phyloP scores from a whole-genome alignment of 306 rosid genomes.

The Gillenia trifoliata region DNA sequence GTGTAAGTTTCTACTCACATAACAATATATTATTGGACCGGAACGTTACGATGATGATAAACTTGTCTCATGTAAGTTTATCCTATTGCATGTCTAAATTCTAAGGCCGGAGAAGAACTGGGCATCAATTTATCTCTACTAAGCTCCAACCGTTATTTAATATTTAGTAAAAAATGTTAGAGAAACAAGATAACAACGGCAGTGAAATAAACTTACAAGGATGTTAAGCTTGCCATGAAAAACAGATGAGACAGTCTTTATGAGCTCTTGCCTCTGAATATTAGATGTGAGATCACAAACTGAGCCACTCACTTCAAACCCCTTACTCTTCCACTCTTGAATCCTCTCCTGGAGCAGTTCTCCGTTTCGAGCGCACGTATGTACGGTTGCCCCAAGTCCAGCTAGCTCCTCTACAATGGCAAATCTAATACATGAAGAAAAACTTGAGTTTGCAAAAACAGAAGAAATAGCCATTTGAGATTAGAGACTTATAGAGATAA shows the following conservation, averaged over 20 bases:
- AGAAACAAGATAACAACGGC: too few relatives aligned
- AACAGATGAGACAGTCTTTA: constrained; percentile 28
- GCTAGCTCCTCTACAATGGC: constrained; percentile 50
- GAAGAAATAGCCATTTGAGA: background rate
- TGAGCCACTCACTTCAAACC: constrained; percentile 36
- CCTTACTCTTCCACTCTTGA: constrained; percentile 34
- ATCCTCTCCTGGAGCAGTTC: constrained; percentile 22
- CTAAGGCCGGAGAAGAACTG: too few relatives aligned
- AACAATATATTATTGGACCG: too few relatives aligned
- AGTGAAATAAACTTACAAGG: constrained; percentile 26
- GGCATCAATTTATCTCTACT: too few relatives aligned
- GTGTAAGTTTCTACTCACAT: too few relatives aligned
- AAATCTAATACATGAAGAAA: constrained; percentile 13
- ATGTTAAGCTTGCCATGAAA: constrained; percentile 43
- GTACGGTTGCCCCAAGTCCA: constrained; percentile 38
- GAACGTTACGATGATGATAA: too few relatives aligned
- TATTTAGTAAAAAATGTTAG: too few relatives aligned
- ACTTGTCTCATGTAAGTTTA: too few relatives aligned
- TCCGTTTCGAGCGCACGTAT: constrained; percentile 38
- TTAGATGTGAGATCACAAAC: constrained; percentile 32
- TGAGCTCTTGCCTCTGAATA: constrained; percentile 29
- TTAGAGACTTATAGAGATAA: background rate
- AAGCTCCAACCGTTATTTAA: too few relatives aligned
- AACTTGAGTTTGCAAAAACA: background rate
- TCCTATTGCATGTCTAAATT: too few relatives aligned